Evolutionary conservation across 2,329 filamentous ascomycete species (phyloP), one percentile per base, ranked within the genome.

Genomic region (Cladosporium cucumerinum): DNA sequence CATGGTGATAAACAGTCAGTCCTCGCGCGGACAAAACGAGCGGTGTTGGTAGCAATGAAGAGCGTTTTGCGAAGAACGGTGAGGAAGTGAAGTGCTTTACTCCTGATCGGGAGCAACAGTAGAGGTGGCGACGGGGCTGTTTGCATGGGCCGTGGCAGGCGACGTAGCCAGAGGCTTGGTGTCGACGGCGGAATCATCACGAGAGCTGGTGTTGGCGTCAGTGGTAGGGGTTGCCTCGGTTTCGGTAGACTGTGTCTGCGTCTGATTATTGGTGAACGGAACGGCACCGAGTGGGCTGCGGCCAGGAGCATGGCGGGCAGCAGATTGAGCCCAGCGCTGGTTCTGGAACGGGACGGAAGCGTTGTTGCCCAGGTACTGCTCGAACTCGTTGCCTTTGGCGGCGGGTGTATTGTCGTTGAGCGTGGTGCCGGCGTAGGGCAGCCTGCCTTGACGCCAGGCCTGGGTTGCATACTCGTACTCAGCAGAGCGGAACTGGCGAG

Each of bases 401-500:
- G 68, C 67, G 36, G 69, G 65, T 36, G 54, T 48, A 46, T 55
- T 68, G 60, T 72, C 72, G 58, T 69, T 66, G 57, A 68, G 63
- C 30, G 66, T 68, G 48, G 69, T 68, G 48, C 71, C 70, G 51
- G 69, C 68, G 60, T 69, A 70, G 57, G 70, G 71, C 23, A 72
- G 68, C 62, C 70, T 70, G 49, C 72, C 73, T 61, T 74, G 74
- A 64, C 73, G 72, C 72, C 71, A 72, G 63, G 72, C 72, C 58
- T 73, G 70, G 61, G 74, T 70, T 60, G 74, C 69, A 36, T 70
- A 73, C 66, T 81, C 81, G 80, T 98, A 98, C 81, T 98, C 95
- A 65, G 95, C 95, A 65, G 94, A 95, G 66, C 95, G 92, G 81
- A 97, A 98, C 74, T 96, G 92, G 67, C 95, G 93, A 65, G 93